Conservation (phyloP, 1,284 basidiomycete species). For the Pisolithus thermaeus region DNA sequence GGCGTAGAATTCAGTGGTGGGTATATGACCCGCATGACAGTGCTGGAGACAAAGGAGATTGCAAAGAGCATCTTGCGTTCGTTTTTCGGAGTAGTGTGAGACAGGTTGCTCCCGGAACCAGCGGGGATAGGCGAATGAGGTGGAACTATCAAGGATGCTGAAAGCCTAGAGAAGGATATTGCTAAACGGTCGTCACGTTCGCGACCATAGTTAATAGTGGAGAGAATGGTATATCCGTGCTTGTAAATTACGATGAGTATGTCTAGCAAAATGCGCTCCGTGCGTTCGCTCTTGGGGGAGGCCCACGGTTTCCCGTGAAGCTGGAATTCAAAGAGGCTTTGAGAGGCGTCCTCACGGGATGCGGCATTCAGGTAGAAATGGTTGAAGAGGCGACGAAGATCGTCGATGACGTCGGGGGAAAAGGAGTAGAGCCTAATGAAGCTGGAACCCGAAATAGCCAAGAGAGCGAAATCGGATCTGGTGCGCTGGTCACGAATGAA, state of each 20-base stretch:
- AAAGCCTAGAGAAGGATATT: constrained; percentile 59
- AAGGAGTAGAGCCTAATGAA: constrained; percentile 67
- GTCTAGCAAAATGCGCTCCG: constrained; percentile 65
- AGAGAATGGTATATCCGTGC: constrained; percentile 58
- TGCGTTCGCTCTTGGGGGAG: constrained; percentile 53
- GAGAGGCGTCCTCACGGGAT: constrained; percentile 50
- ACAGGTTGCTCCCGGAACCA: constrained; percentile 33
- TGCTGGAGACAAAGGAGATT: constrained; percentile 65
- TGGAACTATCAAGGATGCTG: constrained; percentile 22
- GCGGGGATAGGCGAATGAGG: constrained; percentile 31
- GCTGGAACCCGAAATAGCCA: constrained; percentile 58
- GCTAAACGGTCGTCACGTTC: constrained; percentile 68
- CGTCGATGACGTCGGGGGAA: constrained; percentile 42
- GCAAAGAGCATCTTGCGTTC: constrained; percentile 54
- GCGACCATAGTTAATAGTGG: constrained; percentile 69
- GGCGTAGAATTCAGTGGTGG: constrained; percentile 71
- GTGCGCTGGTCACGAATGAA: constrained; percentile 55
- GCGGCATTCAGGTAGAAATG: constrained; percentile 37
- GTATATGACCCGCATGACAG: constrained; percentile 61
- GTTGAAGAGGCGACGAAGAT: constrained; percentile 52
- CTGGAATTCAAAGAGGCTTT: constrained; percentile 59
- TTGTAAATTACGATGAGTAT: constrained; percentile 58
- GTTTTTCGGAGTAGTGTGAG: constrained; percentile 29
- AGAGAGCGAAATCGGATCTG: constrained; percentile 57
- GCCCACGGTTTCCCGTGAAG: constrained; percentile 68